Evolutionary conservation across 208 protist species (phyloP), one percentile per base, ranked within the genome.

Genomic region (Leishmania guyanensis): DNA sequence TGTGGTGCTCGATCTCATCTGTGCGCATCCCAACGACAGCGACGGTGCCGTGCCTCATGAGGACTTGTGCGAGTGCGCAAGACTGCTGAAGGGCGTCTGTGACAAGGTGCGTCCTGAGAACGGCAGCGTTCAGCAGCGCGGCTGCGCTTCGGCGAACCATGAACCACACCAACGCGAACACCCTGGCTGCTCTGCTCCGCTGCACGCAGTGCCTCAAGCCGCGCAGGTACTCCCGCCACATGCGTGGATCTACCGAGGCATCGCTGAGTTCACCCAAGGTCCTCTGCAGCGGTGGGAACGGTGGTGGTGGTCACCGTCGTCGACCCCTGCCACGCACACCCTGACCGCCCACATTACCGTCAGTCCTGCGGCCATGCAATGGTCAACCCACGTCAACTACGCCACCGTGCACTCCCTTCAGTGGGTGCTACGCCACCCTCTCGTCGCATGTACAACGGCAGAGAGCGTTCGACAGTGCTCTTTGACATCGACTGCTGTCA

Each of bases 211-310:
- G 39, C 66, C 39, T 6, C 17, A 5, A 46, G 66, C 66, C 33
- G 43, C 17, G 58, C 53, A 68, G 20, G 69, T 39, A 16, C 17
- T 43, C 14, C 72, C 70, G n/a, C 73, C 76, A 33, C 54, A 84
- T 69, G 69, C 56, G 12, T n/a, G 46, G 46, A 54, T 84, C 48
- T 84, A 73, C 76, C 50, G 60, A 17, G 36, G 68, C 22, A 29
- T 80, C 5, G n/a, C 50, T 4, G 70, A 77, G 43, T 84, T 84
- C 56, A 64, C 60, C 6, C 81, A 80, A 2, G 81, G 81, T 0
- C 43, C 78, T 60, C 76, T 84, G 46, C 81, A 84, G 26, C 75
- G 81, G 53, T 84, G 81, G 81, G 74, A 78, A 26, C 66, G 70
- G 12, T 84, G 75, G 75, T 70, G 77, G 29, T 29, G 10, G 39